Conservation (phyloP, 495 filamentous ascomycete genomes). For the Astrothelium subdiscretum region DNA sequence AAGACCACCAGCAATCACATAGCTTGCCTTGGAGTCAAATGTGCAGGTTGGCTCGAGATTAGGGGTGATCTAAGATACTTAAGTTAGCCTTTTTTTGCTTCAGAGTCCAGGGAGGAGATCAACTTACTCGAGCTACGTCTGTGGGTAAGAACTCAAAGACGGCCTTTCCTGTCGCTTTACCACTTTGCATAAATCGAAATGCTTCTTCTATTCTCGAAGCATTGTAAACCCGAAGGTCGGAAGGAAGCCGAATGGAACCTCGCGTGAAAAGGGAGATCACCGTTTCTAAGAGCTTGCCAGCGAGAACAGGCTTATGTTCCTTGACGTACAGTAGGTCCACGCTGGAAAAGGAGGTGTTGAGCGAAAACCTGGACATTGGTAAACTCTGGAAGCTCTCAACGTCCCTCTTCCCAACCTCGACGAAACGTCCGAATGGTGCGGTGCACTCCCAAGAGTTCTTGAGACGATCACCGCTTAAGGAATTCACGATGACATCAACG, state of each 20-base stretch:
- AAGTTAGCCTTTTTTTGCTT: too few species aligned
- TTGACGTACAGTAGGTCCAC: constrained; percentile 8
- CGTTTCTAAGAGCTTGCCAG: not conserved
- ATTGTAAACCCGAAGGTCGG: constrained; percentile 16
- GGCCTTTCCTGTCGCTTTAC: constrained; percentile 45
- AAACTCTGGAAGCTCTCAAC: constrained; percentile 21
- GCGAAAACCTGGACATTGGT: constrained; percentile 8
- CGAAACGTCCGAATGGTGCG: constrained; percentile 33
- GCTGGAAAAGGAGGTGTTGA: constrained; percentile 22
- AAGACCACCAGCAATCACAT: constrained; percentile 36
- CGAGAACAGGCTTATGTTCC: constrained; percentile 12
- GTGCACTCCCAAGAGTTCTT: constrained; percentile 2
- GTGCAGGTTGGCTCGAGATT: not conserved
- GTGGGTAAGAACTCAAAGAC: constrained; percentile 35
- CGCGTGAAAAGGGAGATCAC: constrained; percentile 4
- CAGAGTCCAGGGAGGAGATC: too few species aligned
- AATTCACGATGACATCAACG: constrained; percentile 17
- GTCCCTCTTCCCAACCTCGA: constrained; percentile 35
- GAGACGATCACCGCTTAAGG: constrained; percentile 12
- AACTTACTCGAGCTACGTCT: constrained; percentile 3
- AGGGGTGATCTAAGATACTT: too few species aligned
- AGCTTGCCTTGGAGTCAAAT: constrained; percentile 15
- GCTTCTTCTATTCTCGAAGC: constrained; percentile 37
- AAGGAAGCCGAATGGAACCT: not conserved
- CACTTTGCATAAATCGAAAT: constrained; percentile 46